Percentiles rank a stretch among this genome's conserved stretches.
phyloP scores from a whole-genome alignment of 2,329 filamentous ascomycete species.

The Myriosclerotinia curreyana region DNA sequence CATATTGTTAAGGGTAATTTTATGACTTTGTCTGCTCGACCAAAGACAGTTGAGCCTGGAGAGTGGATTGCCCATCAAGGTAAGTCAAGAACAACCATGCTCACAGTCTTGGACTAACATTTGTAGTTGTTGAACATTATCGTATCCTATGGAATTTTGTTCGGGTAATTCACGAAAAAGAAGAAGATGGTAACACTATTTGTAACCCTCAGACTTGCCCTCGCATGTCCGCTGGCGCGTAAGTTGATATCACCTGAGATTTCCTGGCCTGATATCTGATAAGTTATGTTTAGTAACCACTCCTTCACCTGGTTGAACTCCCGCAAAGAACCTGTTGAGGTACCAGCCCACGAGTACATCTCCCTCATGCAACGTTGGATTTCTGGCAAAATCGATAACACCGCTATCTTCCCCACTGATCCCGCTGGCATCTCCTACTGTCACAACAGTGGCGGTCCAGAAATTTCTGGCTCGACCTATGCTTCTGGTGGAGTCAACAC shows the following conservation, averaged over 20 bases:
- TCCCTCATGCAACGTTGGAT: slow-evolving; percentile 97
- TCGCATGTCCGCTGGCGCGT: slow-evolving; percentile 92
- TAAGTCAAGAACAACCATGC: slow-evolving; percentile 45
- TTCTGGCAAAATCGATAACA: slow-evolving; percentile 89
- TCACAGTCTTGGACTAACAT: slow-evolving; percentile 18
- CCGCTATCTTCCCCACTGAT: slow-evolving; percentile 85
- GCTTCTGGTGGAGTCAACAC: slow-evolving; percentile 52
- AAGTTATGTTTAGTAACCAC: slow-evolving; percentile 59
- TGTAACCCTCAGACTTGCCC: slow-evolving; percentile 84
- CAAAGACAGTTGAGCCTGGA: slow-evolving; percentile 87
- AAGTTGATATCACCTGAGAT: slow-evolving; percentile 45
- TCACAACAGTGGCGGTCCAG: slow-evolving; percentile 59
- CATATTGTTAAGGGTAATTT: slow-evolving; percentile 97
- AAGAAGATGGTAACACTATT: slow-evolving; percentile 71
- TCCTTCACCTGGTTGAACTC: slow-evolving; percentile 96
- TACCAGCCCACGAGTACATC: slow-evolving; percentile 91
- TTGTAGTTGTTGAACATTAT: slow-evolving; percentile 84
- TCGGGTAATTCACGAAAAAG: slow-evolving; percentile 80
- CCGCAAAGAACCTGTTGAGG: slow-evolving; percentile 81
- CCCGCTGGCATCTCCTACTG: slow-evolving; percentile 66
- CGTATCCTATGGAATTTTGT: slow-evolving; percentile 86
- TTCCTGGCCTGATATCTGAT: slow-evolving; percentile 5
- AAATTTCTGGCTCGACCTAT: slow-evolving; percentile 54
- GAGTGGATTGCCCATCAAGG: slow-evolving; percentile 97
- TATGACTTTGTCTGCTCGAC: slow-evolving; percentile 88